Evolutionary conservation across 805 yeast genomes (phyloP).

Genomic region (Spathaspora passalidarum): DNA sequence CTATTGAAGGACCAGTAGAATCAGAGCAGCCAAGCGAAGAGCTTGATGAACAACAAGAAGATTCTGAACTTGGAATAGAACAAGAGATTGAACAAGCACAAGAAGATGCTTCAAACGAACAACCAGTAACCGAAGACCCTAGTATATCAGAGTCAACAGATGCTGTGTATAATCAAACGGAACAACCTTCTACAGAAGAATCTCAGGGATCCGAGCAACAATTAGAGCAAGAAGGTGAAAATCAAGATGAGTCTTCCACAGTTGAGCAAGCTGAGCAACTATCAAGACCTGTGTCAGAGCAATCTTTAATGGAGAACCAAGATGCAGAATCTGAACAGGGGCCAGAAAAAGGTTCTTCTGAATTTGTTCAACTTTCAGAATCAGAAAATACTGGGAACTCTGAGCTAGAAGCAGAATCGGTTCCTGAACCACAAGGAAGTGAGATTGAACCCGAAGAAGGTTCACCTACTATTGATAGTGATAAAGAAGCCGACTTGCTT

Average conservation of each 20-base stretch:
- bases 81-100: background rate
- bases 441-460: slow-evolving; percentile 7
- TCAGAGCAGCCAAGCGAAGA: background rate
- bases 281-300: too few relatives aligned
- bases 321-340: background rate
- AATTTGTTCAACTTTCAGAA: background rate
- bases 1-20: background rate
- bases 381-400: background rate
- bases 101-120: background rate
- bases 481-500: background rate
- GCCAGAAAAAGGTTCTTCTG: background rate
- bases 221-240: background rate
- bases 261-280: background rate
- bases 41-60: background rate
- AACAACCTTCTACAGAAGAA: background rate
- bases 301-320: too few relatives aligned
- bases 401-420: background rate
- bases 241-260: background rate
- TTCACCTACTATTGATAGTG: background rate
- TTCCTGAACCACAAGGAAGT: slow-evolving; percentile 2
- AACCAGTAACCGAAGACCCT: background rate
- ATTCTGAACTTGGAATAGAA: background rate
- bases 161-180: background rate
- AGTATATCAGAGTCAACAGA: background rate
- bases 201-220: background rate